Base-by-base conservation (phyloP, 306 rosid species). In the Mucuna pruriens region DNA sequence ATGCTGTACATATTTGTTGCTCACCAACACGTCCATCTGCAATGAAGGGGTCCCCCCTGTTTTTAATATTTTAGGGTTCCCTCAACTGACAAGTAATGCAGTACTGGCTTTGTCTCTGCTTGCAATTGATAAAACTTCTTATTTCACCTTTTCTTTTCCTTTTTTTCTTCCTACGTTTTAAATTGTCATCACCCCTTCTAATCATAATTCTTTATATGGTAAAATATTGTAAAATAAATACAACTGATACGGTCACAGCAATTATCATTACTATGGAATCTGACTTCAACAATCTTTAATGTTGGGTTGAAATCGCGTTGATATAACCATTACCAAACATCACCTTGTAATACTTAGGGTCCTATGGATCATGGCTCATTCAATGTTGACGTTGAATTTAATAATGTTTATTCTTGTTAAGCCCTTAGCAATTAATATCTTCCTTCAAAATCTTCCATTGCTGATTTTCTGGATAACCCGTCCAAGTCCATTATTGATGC, bases 11-110 rank as follows among this genome's bases (percentile, higher is more conserved):
- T 65, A 63, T 85, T 78, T 87, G 88, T 83, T 69, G 72, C 81
- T 78, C 87, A 87, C 86, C 90, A 80, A 85, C 90, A 83, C 87
- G 15, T 81, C 85, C 77, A 74, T 52, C 77, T 75, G 67, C 83
- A 77, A 49, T 34, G 26, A 2, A 62, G 70, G 84, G 92, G 84
- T 49, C 90, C 89, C 67, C 67, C 33, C 15, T 77, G 79, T 82
- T 81, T 74, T 68, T 29, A 20, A 39, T 49, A 48, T 71, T 52
- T 78, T 52, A 39, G 86, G 88, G 82, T 64, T 48, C 64, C 71
- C 38, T 71, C 39, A 15, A 17, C 71, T 66, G 81, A 79, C 83
- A 68, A 79, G 78, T 67, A 39, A 66, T 74, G 85, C 70, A 74
- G 31, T 10, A 45, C 79, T 72, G 84, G 60, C 73, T 34, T 57